Evolutionary conservation across 164 flowering plant genomes (phyloP).

Genomic region (Vitis cinerea): DNA sequence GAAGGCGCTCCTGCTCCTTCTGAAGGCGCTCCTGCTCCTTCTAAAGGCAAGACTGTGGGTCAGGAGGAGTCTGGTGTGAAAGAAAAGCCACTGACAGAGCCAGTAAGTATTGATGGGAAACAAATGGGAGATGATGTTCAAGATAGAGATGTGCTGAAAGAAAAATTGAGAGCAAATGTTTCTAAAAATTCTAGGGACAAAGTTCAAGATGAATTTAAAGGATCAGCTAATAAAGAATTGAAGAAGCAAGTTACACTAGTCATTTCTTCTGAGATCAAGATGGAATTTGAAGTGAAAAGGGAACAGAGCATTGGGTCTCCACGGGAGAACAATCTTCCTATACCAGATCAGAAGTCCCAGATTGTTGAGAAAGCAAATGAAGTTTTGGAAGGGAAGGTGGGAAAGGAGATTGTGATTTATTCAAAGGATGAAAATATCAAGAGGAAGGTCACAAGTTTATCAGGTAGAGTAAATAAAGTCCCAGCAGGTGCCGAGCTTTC

Average conservation of each 20-base stretch:
- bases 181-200: neutral
- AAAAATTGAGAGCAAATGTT: neutral
- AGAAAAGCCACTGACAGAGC: constrained; percentile 3
- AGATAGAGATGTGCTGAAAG: neutral
- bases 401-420: constrained; percentile 7
- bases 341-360: neutral
- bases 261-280: neutral
- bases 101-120: constrained; percentile 5
- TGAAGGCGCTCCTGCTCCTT: neutral
- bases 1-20: no score
- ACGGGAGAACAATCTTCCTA: neutral
- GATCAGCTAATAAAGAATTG: neutral
- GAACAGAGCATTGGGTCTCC: neutral
- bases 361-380: constrained; percentile 1
- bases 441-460: constrained; percentile 10
- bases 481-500: constrained; percentile 8
- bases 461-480: constrained; percentile 2
- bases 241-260: neutral
- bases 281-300: neutral
- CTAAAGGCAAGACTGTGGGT: neutral
- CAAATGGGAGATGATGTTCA: constrained; percentile 3
- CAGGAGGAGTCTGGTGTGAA: constrained; percentile 7
- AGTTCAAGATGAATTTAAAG: constrained; percentile 9
- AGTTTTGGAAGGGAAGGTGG: constrained; percentile 6
- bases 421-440: constrained; percentile 5